Evolutionary conservation across 31 red algal species (phyloP).

Genomic region (Odonthalia washingtoniensis): DNA sequence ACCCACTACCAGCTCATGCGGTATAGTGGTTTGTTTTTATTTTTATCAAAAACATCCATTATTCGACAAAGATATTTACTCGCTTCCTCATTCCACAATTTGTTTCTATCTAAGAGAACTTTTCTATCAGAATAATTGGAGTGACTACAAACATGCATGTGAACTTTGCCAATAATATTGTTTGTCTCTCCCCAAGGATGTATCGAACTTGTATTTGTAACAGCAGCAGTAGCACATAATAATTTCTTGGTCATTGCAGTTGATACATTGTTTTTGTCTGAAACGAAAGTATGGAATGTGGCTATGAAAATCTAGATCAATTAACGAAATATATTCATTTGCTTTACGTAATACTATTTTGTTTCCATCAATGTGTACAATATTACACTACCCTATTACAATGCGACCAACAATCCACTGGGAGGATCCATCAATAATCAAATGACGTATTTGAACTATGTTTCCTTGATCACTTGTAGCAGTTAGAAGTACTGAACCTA

Average conservation of each 20-base stretch:
- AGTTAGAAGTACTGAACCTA: conserved; percentile 23
- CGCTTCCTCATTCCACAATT: too few species aligned
- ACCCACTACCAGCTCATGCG: background rate
- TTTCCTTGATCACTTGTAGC: conserved; percentile 20
- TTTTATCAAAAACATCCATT: too few species aligned
- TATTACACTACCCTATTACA: conserved; percentile 26
- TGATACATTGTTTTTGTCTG: background rate
- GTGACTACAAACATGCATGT: conserved; percentile 47
- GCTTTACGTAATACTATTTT: background rate
- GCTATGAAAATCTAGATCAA: conserved; percentile 34
- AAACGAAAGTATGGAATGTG: conserved; percentile 13
- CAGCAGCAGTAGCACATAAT: conserved; percentile 3
- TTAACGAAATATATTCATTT: background rate
- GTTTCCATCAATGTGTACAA: conserved; percentile 35
- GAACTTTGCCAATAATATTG: conserved; percentile 38
- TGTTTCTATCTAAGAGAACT: conserved; percentile 28
- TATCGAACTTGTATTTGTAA: background rate
- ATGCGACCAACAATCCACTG: conserved; percentile 38
- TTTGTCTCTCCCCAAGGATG: conserved; percentile 6
- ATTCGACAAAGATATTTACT: too few species aligned
- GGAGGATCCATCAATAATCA: conserved; percentile 41
- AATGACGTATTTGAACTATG: conserved; percentile 22
- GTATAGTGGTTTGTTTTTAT: too few species aligned
- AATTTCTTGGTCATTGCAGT: background rate
- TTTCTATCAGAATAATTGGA: conserved; percentile 19